Base-by-base conservation (phyloP, 164 flowering plant species). In the Houttuynia cordata region DNA sequence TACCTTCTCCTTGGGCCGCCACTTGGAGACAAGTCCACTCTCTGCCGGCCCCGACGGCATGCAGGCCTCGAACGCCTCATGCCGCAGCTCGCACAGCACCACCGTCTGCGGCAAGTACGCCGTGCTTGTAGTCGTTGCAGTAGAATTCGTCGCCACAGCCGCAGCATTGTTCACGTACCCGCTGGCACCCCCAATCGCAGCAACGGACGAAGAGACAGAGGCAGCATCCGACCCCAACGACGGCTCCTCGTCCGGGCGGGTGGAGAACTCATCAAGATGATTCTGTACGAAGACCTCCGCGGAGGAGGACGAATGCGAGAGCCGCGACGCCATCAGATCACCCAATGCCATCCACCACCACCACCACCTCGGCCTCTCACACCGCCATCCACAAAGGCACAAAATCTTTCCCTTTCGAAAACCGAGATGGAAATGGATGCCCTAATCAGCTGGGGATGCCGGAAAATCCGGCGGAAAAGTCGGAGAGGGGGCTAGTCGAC, bases 1-100 rank as follows among this genome's bases (percentile, higher is more conserved):
- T 80, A 93, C 98, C 69, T 95, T 77, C 55, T 90, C 97, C 68
- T 79, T 86, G 17, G 87, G 90, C 58, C 97, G 75, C 96, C 97
- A 93, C 67, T 86, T 93, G 2, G 96, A 88, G 45, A 81, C 94
- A 65, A 85, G 67, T 6, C 97, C 98, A 51, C 72, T 84, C 34
- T 86, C 87, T 0, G 86, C 67, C 0, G 94, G 91, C 10, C 96
- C 92, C 0, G 84, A 61, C 0, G 85, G 87, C 17, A 68, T 64
- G 57, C 74, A 71, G 37, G 64, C 85, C 73, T 93, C 96, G n/a
- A 87, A 90, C 0, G 78, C 82, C 7, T 86, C 92, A 39, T 90
- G 97, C 42, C 96, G 72, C 45, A 81, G 83, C 76, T 88, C 98
- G 45, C 94, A 81, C 57, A 90, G 60, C 17, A 86, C 87, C 15